These are phyloP conservation scores for Ogataea paradorogensis DNA, from an alignment of 805 yeast species.

Conservation along the genomic window DNA sequence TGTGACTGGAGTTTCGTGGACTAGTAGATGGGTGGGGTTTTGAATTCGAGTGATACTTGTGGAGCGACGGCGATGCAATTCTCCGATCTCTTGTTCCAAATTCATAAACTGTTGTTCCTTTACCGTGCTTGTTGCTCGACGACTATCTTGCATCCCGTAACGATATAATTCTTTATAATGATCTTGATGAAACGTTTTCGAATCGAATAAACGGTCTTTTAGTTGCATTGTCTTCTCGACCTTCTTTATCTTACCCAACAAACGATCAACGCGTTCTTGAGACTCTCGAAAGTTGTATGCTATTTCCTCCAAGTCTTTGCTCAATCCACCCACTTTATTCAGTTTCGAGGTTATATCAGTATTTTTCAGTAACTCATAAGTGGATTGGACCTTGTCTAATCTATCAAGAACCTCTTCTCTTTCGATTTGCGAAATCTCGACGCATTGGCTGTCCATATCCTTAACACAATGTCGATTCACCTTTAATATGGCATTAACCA, in stretches of 20 bases:
- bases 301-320: slow-evolving; percentile 25
- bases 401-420: slow-evolving; percentile 20
- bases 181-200: slow-evolving; percentile 37
- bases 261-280: slow-evolving; percentile 21
- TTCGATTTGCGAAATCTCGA: slow-evolving; percentile 24
- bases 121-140: slow-evolving; percentile 10
- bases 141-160: slow-evolving; percentile 26
- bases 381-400: slow-evolving; percentile 14
- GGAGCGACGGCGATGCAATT: slow-evolving; percentile 21
- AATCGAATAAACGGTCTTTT: slow-evolving; percentile 36
- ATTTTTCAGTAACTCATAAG: slow-evolving; percentile 11
- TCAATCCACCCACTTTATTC: slow-evolving; percentile 5
- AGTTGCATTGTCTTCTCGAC: slow-evolving; percentile 37
- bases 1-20: slow-evolving; percentile 20
- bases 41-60: slow-evolving; percentile 19
- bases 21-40: slow-evolving; percentile 22
- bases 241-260: slow-evolving; percentile 28
- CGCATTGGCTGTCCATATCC: slow-evolving; percentile 32
- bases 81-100: slow-evolving; percentile 27
- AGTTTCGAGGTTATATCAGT: slow-evolving; percentile 6
- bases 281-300: slow-evolving; percentile 15
- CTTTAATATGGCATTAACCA: slow-evolving; percentile 23
- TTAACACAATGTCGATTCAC: slow-evolving; percentile 23
- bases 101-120: slow-evolving; percentile 28
- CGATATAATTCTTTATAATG: slow-evolving; percentile 43